Percentiles rank a stretch among this genome's conserved stretches.
Evolutionary conservation across 192 early-diverging fungal species (phyloP).

Genomic region (Phycomyces blakesleeanus): DNA sequence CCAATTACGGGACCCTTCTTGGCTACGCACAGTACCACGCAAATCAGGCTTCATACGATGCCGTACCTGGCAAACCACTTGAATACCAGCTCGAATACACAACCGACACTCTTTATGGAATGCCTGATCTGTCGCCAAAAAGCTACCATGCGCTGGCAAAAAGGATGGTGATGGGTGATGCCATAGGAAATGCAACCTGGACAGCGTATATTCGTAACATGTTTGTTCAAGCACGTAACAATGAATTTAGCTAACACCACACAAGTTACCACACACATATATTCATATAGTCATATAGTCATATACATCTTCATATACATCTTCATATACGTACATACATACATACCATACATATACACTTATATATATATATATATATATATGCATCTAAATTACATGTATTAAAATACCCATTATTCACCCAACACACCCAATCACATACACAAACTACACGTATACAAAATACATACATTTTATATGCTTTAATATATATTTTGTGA

Average conservation of each 20-base stretch:
- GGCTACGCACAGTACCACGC: conserved; percentile 34
- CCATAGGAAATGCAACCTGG: conserved; percentile 4
- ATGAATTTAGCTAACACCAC: background rate
- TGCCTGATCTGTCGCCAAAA: conserved; percentile 18
- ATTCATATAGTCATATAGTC: too few relatives aligned
- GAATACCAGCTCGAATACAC: conserved; percentile 34
- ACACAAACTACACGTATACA: too few relatives aligned
- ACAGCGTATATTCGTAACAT: conserved; percentile 18
- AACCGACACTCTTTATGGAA: conserved; percentile 24
- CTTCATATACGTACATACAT: too few relatives aligned
- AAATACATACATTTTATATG: too few relatives aligned
- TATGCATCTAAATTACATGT: too few relatives aligned
- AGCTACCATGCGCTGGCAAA: conserved; percentile 25
- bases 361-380: background rate
- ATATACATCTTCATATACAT: too few relatives aligned
- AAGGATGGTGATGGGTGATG: conserved; percentile 11
- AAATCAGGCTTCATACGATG: conserved; percentile 26
- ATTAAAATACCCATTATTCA: too few relatives aligned
- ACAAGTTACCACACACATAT: too few relatives aligned
- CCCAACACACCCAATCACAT: too few relatives aligned
- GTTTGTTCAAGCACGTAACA: conserved; percentile 21
- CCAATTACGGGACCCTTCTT: conserved; percentile 16
- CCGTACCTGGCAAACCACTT: background rate
- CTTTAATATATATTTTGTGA: too few relatives aligned
- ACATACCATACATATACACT: background rate